phyloP scores from a whole-genome alignment of 2,329 filamentous ascomycete species.

The Coleophoma crateriformis region DNA sequence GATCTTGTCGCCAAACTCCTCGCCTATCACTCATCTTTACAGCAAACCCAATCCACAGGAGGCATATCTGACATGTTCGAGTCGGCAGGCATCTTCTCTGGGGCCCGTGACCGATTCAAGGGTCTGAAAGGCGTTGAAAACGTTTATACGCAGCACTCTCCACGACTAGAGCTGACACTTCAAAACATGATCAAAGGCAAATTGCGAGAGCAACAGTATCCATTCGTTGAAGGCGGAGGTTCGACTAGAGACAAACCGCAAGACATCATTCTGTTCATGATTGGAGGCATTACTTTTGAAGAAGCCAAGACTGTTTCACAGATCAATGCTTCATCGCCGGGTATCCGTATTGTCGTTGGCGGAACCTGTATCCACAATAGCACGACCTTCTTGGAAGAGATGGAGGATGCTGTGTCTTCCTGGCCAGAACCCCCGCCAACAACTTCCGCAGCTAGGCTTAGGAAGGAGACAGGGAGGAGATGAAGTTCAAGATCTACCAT shows the following conservation, averaged over 20 bases:
- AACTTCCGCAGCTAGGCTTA: constrained; percentile 25
- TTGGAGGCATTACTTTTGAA: constrained; percentile 92
- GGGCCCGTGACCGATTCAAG: constrained; percentile 82
- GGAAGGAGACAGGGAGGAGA: constrained; percentile 25
- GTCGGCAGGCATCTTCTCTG: constrained; percentile 83
- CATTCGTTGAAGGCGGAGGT: constrained; percentile 84
- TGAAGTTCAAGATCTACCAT: constrained; percentile 6
- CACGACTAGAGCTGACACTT: constrained; percentile 77
- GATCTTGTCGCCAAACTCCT: constrained; percentile 79
- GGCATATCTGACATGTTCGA: constrained; percentile 92
- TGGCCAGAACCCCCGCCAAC: constrained; percentile 66
- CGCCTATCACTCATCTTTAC: constrained; percentile 80
- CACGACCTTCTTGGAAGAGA: constrained; percentile 80
- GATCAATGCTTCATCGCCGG: constrained; percentile 85
- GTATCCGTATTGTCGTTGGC: constrained; percentile 82
- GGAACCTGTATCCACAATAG: constrained; percentile 88
- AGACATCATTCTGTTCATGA: constrained; percentile 90
- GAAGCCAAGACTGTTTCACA: constrained; percentile 95
- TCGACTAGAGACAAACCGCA: constrained; percentile 92
- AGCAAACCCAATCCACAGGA: constrained; percentile 66
- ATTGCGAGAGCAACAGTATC: constrained; percentile 80
- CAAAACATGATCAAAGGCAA: constrained; percentile 92
- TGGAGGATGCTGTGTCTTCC: constrained; percentile 78
- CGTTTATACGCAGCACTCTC: constrained; percentile 96
- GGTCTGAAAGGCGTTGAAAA: constrained; percentile 97